Base-by-base conservation (phyloP, 257 asterid genomes). In the Solanum chmielewskii region DNA sequence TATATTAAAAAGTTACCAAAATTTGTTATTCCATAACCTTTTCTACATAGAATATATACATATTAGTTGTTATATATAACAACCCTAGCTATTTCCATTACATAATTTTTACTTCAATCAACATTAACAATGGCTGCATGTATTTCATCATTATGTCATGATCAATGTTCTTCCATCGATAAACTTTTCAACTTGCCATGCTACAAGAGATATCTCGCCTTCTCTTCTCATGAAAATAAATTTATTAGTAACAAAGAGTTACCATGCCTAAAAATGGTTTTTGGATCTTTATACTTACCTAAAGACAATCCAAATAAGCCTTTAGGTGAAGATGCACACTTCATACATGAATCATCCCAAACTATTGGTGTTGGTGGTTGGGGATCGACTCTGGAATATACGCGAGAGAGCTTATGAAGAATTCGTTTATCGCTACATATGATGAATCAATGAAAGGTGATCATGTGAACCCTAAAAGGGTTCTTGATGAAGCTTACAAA, bases 311-410 rank as follows among this genome's bases (percentile, higher is more conserved):
- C 83, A 16, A 13, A 7, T 0, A 85, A 59, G 12, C 91, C 88
- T 2, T 71, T 29, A 31, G 33, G 33, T 31, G 33, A 31, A 8
- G 92, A 90, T 52, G 87, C 92, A 18, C 90, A 88, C 85, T 90
- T 90, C 69, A 85, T 88, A 18, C 69, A 49, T 21, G 29, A 27
- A 29, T 69, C 60, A 20, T 75, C 31, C 21, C 66, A 88, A 59
- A 86, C 91, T 2, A 85, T 88, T 13, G 91, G 92, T 23, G 92
- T 88, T 8, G 90, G 92, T 39, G 87, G 92, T 1, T 90, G 92
- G 90, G 89, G 2, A 52, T 88, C 5, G 89, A 88, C 9, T 37
- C 89, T 5, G 90, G 90, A 15, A n/a, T 56, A 9, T 88, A 88
- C 23, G 88, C 92, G 0, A 49, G 90, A 20, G 86, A 88, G 5